Conservation (phyloP, 1,284 basidiomycete genomes). For the Pisolithus thermaeus region DNA sequence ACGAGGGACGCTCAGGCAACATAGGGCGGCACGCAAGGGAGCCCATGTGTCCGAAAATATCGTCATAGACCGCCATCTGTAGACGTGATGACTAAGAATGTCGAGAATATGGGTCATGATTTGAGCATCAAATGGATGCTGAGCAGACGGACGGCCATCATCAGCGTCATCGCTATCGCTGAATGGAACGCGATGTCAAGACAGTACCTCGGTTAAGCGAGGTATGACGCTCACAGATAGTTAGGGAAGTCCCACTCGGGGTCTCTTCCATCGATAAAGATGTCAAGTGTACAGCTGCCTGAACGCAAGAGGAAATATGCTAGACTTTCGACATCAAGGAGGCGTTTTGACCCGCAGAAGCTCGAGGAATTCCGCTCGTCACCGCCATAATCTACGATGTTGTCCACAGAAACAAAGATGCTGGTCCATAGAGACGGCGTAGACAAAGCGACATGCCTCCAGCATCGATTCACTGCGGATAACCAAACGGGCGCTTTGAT, state of each 20-base stretch:
- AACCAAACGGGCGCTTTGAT: conserved; percentile 38
- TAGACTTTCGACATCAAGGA: conserved; percentile 31
- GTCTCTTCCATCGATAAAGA: conserved; percentile 51
- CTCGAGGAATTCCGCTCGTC: neutral
- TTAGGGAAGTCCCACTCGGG: conserved; percentile 47
- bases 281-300: conserved; percentile 41
- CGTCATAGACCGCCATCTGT: conserved; percentile 44
- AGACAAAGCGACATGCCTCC: conserved; percentile 42
- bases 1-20: conserved; percentile 29
- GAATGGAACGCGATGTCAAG: neutral
- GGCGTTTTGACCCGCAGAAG: conserved; percentile 1
- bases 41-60: conserved; percentile 49
- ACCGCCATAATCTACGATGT: conserved; percentile 8
- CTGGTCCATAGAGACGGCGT: conserved; percentile 50
- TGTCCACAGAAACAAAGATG: conserved; percentile 41
- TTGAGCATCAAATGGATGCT: conserved; percentile 34
- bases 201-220: neutral
- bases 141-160: conserved; percentile 20
- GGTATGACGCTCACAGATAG: conserved; percentile 34
- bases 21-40: conserved; percentile 44
- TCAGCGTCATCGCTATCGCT: conserved; percentile 6
- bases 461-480: conserved; percentile 42
- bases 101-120: conserved; percentile 39
- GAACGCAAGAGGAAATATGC: conserved; percentile 38
- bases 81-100: conserved; percentile 40